Evolutionary conservation across 1,139 yeast species (phyloP).

Genomic region (Schwanniomyces etchellsii): DNA sequence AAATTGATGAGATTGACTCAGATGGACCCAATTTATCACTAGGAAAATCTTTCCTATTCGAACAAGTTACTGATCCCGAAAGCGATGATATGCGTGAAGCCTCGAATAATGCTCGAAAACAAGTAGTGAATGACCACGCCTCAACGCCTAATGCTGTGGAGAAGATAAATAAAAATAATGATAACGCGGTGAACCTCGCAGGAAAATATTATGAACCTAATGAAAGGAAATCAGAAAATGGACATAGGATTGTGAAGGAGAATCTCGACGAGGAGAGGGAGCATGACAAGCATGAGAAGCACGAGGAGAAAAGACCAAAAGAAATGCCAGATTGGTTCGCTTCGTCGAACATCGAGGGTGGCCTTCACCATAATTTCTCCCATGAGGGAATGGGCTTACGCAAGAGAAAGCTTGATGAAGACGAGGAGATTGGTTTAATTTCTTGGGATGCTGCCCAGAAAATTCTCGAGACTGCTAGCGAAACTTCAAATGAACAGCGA

Average conservation of each 20-base stretch:
- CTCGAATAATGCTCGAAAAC: constrained; percentile 3
- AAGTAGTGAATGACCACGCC: too few relatives aligned
- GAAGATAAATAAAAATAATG: too few relatives aligned
- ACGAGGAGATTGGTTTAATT: neutral
- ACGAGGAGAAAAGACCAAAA: neutral
- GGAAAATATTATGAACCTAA: neutral
- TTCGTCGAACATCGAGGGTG: neutral
- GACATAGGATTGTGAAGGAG: too few relatives aligned
- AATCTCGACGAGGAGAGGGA: neutral
- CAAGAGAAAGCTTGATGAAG: neutral
- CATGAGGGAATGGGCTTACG: neutral
- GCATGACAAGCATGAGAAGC: neutral
- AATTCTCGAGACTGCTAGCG: too few relatives aligned
- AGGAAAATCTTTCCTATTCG: constrained; percentile 4
- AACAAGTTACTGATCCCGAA: constrained; percentile 2
- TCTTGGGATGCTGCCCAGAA: constrained; percentile 1
- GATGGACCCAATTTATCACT: constrained; percentile 3
- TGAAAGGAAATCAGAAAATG: too few relatives aligned
- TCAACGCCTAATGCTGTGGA: too few relatives aligned
- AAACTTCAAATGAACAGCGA: too few relatives aligned
- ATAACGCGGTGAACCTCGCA: neutral
- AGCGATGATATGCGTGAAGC: constrained; percentile 1
- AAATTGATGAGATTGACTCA: too few relatives aligned
- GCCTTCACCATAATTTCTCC: neutral
- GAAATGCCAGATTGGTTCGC: neutral